Evolutionary conservation across 139 green algal species (phyloP), one percentile per base, ranked within the genome.

Genomic region (Coccomyxa sp.): DNA sequence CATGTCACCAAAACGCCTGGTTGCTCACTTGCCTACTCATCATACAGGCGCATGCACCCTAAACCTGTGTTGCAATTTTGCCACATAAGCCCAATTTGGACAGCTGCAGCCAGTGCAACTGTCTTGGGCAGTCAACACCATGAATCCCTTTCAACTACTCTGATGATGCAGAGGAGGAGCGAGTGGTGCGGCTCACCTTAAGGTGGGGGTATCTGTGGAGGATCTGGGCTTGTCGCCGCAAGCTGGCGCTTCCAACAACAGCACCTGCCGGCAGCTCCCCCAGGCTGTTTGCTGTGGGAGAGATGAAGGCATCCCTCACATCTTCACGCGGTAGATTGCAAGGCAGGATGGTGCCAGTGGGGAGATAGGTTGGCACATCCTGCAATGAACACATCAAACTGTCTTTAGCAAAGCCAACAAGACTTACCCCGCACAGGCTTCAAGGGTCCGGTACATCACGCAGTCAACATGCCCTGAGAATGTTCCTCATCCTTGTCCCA

Each of bases 291-390:
- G 79, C 89, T 83, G 31, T 85, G 60, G 91, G 85, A 59, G 87
- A 97, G 89, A 99, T 98, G 92, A 99, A 99, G 10, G 96, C 97
- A 86, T 99, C 97, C 57, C 97, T 89, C 77, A 98, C 94, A 85
- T 99, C 97, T 90, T 99, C 97, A 57, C 97, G 90, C 0, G 94
- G 93, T 75, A 99, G 92, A 91, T 98, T 99, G 95, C 97, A 99
- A 12, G 97, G 96, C 84, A 99, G 90, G 23, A 99, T 90, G 57
- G 92, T 98, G 77, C 96, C 96, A 74, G 93, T 89, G 18, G 97
- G 96, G 79, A 99, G 89, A 90, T 99, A 99, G 10, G 97, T 99
- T 14, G 97, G 97, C 75, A 99, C 97, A 87, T 99, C 97, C 93
- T 96, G 90, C 79, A 83, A 67, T 51, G 10, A 59, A 68, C 1